Base-by-base conservation (phyloP, 768 basidiomycete genomes). In the Russula brevipes region DNA sequence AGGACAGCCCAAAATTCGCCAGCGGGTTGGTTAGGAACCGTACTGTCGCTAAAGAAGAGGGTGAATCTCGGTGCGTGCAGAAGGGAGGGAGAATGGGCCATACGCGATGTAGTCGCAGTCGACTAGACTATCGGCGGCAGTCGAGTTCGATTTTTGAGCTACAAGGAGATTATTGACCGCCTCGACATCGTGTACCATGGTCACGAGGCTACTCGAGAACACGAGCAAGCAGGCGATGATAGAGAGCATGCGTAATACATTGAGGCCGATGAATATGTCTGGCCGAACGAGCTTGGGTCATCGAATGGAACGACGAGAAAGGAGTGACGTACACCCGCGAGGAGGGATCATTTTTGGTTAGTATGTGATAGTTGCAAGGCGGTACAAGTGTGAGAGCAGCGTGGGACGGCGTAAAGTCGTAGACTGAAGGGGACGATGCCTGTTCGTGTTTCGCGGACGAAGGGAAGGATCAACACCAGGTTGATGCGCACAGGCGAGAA, bases 1-100 rank as follows among this genome's bases (percentile, higher is more conserved):
- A 95, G 78, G 65, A 96, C 85, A 9, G 91, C 89, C 90, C 92
- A 97, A 76, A 97, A 95, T 10, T 84, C 82, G 35, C 94, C 94
- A 30, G 90, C 94, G 35, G 90, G 82, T 74, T 96, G 91, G 72
- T 94, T 92, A 1, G 94, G 94, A 2, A 97, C 91, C 3, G 91
- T 92, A 73, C 86, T 90, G 49, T 74, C 69, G 59, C 84, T 88
- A 65, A 76, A 36, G 12, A 63, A 59, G 66, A 47, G 7, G 24
- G 2, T 54, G 10, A 54, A 41, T 44, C 1, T 50, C 8, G 4
- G 1, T 7, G n/a, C 47, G 5, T 38, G 12, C 7, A 11, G 36
- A 33, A 42, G 11, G 36, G 41, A 39, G 30, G 16, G 8, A 45
- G 41, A 31, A 24, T 45, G 46, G 46, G 38, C 36, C 58, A 31